A percentile compares a stretch with the other conserved stretches of the same genome.
These are phyloP conservation scores for Microsporum canis DNA, from an alignment of 2,329 filamentous ascomycete genomes.

Conservation along the genomic window DNA sequence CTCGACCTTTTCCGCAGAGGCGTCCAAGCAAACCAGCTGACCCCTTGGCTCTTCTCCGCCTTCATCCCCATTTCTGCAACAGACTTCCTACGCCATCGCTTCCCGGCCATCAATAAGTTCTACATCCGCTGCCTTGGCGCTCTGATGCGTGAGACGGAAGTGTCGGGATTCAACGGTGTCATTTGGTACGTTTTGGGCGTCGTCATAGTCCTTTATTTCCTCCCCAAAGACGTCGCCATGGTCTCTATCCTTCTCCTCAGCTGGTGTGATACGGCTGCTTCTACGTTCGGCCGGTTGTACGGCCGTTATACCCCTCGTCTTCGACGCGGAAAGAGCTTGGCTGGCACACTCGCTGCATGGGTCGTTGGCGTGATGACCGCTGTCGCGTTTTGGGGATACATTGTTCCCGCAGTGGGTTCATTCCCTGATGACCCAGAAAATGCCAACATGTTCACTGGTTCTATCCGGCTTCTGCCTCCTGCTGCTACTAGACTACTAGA, in stretches of 20 bases:
- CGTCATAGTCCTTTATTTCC: conserved; percentile 72
- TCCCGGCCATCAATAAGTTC: conserved; percentile 66
- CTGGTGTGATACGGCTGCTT: conserved; percentile 97
- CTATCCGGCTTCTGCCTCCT: conserved; percentile 55
- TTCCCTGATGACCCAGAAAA: conserved; percentile 58
- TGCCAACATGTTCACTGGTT: conserved; percentile 71
- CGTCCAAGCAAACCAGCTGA: conserved; percentile 63
- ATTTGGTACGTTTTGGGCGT: conserved; percentile 92
- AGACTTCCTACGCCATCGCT: conserved; percentile 75
- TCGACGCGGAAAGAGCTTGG: conserved; percentile 78
- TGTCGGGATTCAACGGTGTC: conserved; percentile 86
- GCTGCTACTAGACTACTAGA: conserved; percentile 50
- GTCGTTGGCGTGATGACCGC: conserved; percentile 72
- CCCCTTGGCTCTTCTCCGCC: conserved; percentile 69
- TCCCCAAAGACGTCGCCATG: conserved; percentile 86
- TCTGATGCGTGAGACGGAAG: conserved; percentile 94
- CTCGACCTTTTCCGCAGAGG: conserved; percentile 74
- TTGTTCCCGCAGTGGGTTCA: conserved; percentile 58
- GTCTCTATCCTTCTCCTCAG: conserved; percentile 82
- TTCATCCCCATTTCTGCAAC: conserved; percentile 73
- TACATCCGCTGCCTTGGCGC: conserved; percentile 80
- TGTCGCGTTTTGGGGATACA: conserved; percentile 74
- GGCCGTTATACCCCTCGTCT: conserved; percentile 80
- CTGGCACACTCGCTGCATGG: conserved; percentile 76
- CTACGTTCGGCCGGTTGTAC: conserved; percentile 82